Evolutionary conservation across 1,284 basidiomycete species (phyloP).

Genomic region (Veloboletus limbatus): DNA sequence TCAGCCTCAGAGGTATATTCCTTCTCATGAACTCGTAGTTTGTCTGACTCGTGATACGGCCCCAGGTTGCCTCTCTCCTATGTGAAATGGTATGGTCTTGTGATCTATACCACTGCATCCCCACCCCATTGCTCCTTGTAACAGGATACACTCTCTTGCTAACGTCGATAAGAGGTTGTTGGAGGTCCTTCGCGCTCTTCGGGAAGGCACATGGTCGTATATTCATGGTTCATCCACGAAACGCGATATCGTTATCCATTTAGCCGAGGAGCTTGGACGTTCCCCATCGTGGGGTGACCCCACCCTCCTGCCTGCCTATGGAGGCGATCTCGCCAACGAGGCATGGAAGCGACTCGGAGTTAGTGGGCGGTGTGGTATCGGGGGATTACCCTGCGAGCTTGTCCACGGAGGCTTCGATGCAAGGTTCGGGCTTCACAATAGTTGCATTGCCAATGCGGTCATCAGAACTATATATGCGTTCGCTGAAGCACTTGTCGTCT

Average conservation of each 20-base stretch:
- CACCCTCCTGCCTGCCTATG: conserved; percentile 53
- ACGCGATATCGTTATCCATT: conserved; percentile 41
- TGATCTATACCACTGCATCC: background rate
- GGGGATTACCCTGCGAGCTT: conserved; percentile 71
- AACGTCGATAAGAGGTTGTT: conserved; percentile 62
- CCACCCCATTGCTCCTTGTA: background rate
- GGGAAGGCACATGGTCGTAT: conserved; percentile 59
- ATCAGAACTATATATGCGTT: conserved; percentile 57
- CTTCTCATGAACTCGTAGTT: background rate
- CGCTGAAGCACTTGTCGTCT: conserved; percentile 57
- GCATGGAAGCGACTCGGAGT: conserved; percentile 58
- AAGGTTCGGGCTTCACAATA: conserved; percentile 45
- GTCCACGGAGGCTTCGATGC: conserved; percentile 57
- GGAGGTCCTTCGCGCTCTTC: conserved; percentile 49
- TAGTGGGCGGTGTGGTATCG: conserved; percentile 47
- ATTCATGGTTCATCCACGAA: conserved; percentile 36
- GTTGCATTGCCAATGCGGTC: conserved; percentile 56
- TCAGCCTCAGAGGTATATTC: conserved; percentile 56
- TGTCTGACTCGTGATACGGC: conserved; percentile 9
- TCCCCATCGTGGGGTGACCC: conserved; percentile 64
- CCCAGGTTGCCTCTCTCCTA: conserved; percentile 67
- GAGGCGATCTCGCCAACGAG: conserved; percentile 47
- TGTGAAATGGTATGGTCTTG: conserved; percentile 53
- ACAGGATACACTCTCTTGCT: conserved; percentile 65
- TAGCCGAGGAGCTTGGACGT: conserved; percentile 55